Evolutionary conservation across 1,284 basidiomycete genomes (phyloP), one percentile per base, ranked within the genome.

Genomic region (Ceratorhiza oryzae-sativae): DNA sequence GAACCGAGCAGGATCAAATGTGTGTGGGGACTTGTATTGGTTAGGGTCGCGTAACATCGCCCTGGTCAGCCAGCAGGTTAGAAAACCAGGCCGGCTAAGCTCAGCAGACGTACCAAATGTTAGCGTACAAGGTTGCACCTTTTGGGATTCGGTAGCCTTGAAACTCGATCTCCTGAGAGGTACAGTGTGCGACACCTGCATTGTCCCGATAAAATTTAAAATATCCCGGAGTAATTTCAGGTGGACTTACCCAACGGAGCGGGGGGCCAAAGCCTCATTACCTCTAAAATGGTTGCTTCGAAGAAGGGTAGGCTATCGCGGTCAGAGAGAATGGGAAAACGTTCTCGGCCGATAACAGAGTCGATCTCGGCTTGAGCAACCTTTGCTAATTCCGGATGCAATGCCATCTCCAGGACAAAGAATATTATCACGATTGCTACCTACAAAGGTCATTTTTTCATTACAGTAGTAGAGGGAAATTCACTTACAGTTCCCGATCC

Each of bases 281-380:
- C 63, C 41, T 68, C 77, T 49, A 76, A 74, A 27, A 76, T 25
- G 23, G 77, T 59, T 8, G 74, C 73, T 13, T 73, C 61, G 27
- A 77, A 34, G 60, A 76, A 77, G 12, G 74, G 74, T 9, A 77
- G 48, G 13, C 46, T 25, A 5, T 36, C 13, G 2, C 71, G 56
- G 53, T 77, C 76, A 18, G 75, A 63, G 15, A 55, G 55, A 13
- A 51, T 65, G 27, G 70, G 72, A 39, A 70, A 30, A 56, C 74
- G 49, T n/a, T 71, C 42, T 34, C 45, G 20, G 41, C 74, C 67
- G 34, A 68, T 53, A 12, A 76, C 71, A 36, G 36, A 36, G 46
- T 75, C 67, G 41, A 76, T 74, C 55, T 76, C 76, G 12, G 56
- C 71, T 23, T 72, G 74, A 3, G 74, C 75, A 18, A 59, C 63